A percentile compares a stretch with the other conserved stretches of the same genome.
Evolutionary conservation across 2,329 filamentous ascomycete species (phyloP).

Genomic region (Colletotrichum destructivum): DNA sequence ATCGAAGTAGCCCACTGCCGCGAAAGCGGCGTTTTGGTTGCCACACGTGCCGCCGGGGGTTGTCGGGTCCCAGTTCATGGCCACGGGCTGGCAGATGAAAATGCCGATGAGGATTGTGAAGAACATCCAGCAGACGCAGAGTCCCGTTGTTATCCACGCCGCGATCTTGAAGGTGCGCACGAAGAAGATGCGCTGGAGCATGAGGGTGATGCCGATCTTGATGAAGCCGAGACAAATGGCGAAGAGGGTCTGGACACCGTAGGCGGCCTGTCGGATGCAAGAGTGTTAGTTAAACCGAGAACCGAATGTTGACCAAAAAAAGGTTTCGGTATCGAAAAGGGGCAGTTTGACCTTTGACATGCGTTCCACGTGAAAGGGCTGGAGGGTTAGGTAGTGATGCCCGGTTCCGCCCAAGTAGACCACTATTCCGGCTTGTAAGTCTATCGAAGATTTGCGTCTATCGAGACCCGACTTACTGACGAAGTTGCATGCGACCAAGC

Average conservation of each 20-base stretch:
- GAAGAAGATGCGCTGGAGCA: constrained; percentile 26
- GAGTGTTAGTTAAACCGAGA: background rate
- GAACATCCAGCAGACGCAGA: constrained; percentile 20
- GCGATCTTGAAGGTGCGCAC: constrained; percentile 3
- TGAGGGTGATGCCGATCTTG: constrained; percentile 28
- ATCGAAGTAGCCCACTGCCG: constrained; percentile 50
- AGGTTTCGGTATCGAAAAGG: background rate
- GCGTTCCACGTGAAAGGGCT: constrained; percentile 9
- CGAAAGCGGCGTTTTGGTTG: constrained; percentile 48
- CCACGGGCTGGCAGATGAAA: constrained; percentile 54
- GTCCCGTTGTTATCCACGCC: constrained; percentile 2
- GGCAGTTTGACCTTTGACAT: constrained; percentile 6
- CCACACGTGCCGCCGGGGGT: constrained; percentile 53
- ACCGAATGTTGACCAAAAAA: background rate
- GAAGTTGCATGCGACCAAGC: constrained; percentile 12
- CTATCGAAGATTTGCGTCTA: background rate
- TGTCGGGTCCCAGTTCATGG: constrained; percentile 52
- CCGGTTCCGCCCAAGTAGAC: constrained; percentile 12
- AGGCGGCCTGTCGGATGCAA: background rate
- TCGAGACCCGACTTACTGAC: constrained; percentile 1
- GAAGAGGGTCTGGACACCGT: constrained; percentile 17
- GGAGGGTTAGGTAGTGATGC: constrained; percentile 5
- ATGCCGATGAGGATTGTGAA: constrained; percentile 16
- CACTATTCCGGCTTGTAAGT: background rate
- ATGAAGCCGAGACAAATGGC: constrained; percentile 23